A percentile compares a stretch with the other conserved stretches of the same genome.
Conservation (phyloP, 805 yeast species). For the Barnettozyma sucrosica region DNA sequence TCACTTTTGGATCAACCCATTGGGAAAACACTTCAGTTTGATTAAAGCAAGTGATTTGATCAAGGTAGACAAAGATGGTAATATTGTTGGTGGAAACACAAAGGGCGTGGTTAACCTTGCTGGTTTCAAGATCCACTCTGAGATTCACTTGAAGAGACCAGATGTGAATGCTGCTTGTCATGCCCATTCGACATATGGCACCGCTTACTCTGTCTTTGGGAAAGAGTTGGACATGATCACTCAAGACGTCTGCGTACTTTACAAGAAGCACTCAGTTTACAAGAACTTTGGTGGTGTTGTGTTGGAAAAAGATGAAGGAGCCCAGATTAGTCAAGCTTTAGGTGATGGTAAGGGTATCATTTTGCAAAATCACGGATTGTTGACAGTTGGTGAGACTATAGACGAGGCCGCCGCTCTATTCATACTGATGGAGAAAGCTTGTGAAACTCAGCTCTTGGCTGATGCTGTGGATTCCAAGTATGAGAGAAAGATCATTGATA, state of each 20-base stretch:
- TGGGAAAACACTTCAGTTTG: conserved; percentile 67
- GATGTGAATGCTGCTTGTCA: conserved; percentile 71
- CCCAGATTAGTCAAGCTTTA: conserved; percentile 51
- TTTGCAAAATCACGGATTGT: conserved; percentile 66
- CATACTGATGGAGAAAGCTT: conserved; percentile 55
- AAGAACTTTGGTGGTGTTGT: conserved; percentile 76
- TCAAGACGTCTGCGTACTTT: conserved; percentile 69
- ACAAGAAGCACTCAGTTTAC: conserved; percentile 62
- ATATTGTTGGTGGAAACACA: conserved; percentile 52
- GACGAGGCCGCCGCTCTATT: conserved; percentile 71
- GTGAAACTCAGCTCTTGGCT: conserved; percentile 60
- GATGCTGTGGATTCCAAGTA: conserved; percentile 42
- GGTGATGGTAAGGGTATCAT: conserved; percentile 52
- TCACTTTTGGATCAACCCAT: conserved; percentile 87
- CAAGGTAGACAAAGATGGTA: conserved; percentile 56
- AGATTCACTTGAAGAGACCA: conserved; percentile 60
- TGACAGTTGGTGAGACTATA: conserved; percentile 64
- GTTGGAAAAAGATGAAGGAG: conserved; percentile 57
- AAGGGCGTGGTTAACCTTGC: conserved; percentile 55
- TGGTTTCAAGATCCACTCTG: conserved; percentile 67
- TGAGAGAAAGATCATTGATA: conserved; percentile 40
- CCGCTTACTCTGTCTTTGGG: conserved; percentile 61
- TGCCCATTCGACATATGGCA: conserved; percentile 60
- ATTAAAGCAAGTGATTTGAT: conserved; percentile 60
- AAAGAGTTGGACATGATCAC: conserved; percentile 69